A percentile compares a stretch with the other conserved stretches of the same genome.
Evolutionary conservation across 73 alveolate genomes (phyloP).

Genomic region (Diophrys appendiculata): DNA sequence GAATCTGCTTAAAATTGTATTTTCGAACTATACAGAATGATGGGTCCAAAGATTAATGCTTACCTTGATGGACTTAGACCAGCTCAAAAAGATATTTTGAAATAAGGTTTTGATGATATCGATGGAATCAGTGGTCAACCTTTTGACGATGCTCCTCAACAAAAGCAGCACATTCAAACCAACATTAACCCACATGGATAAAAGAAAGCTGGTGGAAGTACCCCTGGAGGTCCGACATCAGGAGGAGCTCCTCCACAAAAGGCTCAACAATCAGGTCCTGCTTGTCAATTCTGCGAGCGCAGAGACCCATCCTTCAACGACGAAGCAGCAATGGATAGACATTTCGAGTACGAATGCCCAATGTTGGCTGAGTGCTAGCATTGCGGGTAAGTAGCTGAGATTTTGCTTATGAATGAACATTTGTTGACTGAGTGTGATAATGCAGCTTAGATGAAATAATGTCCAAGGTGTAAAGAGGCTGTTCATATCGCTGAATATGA

Average conservation of each 20-base stretch:
- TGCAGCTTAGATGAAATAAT: conserved; percentile 60
- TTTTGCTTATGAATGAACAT: conserved; percentile 69
- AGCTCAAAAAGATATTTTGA: conserved; percentile 81
- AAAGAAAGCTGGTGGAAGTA: conserved; percentile 10
- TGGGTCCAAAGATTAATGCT: conserved; percentile 83
- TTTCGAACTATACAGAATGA: conserved; percentile 79
- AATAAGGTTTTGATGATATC: conserved; percentile 76
- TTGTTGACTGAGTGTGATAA: conserved; percentile 67
- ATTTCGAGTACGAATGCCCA: conserved; percentile 70
- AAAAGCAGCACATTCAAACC: conserved; percentile 38
- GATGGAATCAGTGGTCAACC: conserved; percentile 76
- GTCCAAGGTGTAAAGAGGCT: conserved; percentile 83
- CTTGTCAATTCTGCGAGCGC: conserved; percentile 67
- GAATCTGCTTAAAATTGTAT: conserved; percentile 82
- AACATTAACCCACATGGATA: conserved; percentile 45
- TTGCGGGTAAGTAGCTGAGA: conserved; percentile 68
- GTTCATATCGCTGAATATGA: conserved; percentile 58
- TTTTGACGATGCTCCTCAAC: conserved; percentile 27
- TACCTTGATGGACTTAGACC: conserved; percentile 80
- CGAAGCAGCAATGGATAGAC: conserved; percentile 57
- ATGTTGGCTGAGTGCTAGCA: conserved; percentile 65
- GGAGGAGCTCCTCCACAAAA: conserved; percentile 34
- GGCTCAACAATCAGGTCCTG: conserved; percentile 20
- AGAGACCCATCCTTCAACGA: conserved; percentile 25
- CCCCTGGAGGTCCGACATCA: conserved; percentile 42